Evolutionary conservation across 805 yeast species (phyloP).

Genomic region (Torulaspora microellipsoides): DNA sequence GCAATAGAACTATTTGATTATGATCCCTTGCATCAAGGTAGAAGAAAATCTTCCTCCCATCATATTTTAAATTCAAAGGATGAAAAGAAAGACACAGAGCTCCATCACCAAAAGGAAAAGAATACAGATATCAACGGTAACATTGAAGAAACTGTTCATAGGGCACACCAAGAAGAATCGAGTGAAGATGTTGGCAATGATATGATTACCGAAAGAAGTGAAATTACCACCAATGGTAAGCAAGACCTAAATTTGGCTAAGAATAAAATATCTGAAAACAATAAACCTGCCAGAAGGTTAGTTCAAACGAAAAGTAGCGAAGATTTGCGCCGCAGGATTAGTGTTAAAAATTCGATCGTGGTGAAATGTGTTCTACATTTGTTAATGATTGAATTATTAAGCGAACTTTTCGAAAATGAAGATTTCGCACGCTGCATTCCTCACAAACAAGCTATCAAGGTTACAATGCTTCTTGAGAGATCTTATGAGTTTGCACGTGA

Average conservation of each 20-base stretch:
- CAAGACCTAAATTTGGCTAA: slow-evolving; percentile 1
- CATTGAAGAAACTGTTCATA: slow-evolving; percentile 31
- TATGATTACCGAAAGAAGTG: slow-evolving; percentile 21
- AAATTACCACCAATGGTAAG: slow-evolving; percentile 4
- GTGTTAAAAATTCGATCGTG: slow-evolving; percentile 70
- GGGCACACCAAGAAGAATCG: slow-evolving; percentile 33
- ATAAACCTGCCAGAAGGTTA: slow-evolving; percentile 16
- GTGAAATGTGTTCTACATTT: slow-evolving; percentile 89
- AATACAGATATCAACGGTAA: slow-evolving; percentile 23
- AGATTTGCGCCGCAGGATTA: slow-evolving; percentile 42
- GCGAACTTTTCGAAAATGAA: slow-evolving; percentile 72
- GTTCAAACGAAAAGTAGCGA: slow-evolving; percentile 33
- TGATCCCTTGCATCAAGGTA: slow-evolving; percentile 39
- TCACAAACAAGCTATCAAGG: slow-evolving; percentile 51
- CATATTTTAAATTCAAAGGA: background rate
- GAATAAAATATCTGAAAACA: slow-evolving; percentile 1
- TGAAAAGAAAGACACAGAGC: too few species aligned
- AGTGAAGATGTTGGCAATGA: slow-evolving; percentile 37
- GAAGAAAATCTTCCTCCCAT: slow-evolving; percentile 18
- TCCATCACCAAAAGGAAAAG: background rate
- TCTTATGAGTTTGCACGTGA: slow-evolving; percentile 80
- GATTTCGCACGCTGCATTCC: slow-evolving; percentile 68
- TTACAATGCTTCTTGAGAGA: slow-evolving; percentile 56
- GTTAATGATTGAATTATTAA: slow-evolving; percentile 78
- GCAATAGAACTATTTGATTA: slow-evolving; percentile 75